These are phyloP conservation scores for Jacaranda copaia DNA, from an alignment of 257 asterid genomes.

Conservation along the genomic window DNA sequence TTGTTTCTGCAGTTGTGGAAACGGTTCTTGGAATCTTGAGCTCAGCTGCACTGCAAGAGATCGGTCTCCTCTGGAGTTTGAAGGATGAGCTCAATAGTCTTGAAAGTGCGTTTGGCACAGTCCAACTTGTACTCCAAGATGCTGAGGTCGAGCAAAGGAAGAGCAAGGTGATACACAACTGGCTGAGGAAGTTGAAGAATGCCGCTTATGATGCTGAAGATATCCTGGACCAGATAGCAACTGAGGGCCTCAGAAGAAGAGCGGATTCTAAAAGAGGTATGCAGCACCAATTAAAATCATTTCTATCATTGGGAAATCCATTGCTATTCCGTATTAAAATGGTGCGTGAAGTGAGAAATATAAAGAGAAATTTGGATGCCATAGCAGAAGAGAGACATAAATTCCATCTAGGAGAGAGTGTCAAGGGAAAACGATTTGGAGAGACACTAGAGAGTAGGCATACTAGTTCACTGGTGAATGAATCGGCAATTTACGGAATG, in stretches of 20 bases:
- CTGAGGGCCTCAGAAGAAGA: slow-evolving; percentile 35
- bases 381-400: slow-evolving; percentile 26
- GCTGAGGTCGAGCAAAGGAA: slow-evolving; percentile 35
- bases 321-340: slow-evolving; percentile 29
- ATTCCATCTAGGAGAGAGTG: slow-evolving; percentile 37
- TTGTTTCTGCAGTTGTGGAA: slow-evolving; percentile 34
- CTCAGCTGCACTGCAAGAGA: slow-evolving; percentile 2
- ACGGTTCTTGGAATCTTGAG: slow-evolving; percentile 14
- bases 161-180: slow-evolving; percentile 25
- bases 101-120: neutral
- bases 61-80: slow-evolving; percentile 26
- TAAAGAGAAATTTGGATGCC: slow-evolving; percentile 33
- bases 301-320: neutral
- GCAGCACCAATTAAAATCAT: neutral
- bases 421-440: slow-evolving; percentile 29
- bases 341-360: slow-evolving; percentile 11
- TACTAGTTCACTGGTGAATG: slow-evolving; percentile 42
- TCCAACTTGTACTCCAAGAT: slow-evolving; percentile 35
- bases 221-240: slow-evolving; percentile 38
- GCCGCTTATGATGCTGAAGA: slow-evolving; percentile 53
- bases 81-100: slow-evolving; percentile 30
- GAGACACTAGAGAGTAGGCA: slow-evolving; percentile 8
- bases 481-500: slow-evolving; percentile 40
- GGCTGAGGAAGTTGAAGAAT: slow-evolving; percentile 46
- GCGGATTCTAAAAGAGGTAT: slow-evolving; percentile 7